Evolutionary conservation across 345 rosid species (phyloP), one percentile per base, ranked within the genome.

Genomic region (Populus euphratica): DNA sequence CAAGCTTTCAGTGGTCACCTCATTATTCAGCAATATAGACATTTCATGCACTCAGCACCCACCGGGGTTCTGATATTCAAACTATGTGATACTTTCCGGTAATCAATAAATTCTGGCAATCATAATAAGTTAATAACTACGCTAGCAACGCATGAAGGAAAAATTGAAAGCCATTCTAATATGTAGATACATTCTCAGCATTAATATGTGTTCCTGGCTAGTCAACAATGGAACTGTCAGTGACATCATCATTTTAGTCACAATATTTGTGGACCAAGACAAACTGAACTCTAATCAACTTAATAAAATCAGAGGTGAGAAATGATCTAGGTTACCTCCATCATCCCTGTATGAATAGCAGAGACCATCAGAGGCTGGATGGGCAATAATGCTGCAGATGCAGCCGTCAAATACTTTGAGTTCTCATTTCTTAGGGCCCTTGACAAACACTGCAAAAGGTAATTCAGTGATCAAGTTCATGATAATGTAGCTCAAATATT

Each of bases 291-390:
- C 16, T 31, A 35, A 33, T 25, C 39, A 47, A 69, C 71, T 61
- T 21, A 21, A 38, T 1, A 35, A 49, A 43, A 52, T 44, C 61
- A 62, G 44, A 72, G 65, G 52, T 54, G 6, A 33, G 41, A 33
- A 79, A 49, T 13, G 31, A 35, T 80, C 52, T n/a, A 39, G 25
- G 77, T 18, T 85, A 92, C 98, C 93, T 93, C 97, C 99, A 92
- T 91, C 94, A 96, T 87, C 76, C 99, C 99, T 7, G 96, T 88
- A 85, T 93, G 99, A 80, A 93, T 79, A 2, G 91, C 97, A 29
- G 99, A 88, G 78, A 96, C 99, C 97, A 96, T 92, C 65, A 92
- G 87, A 29, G 99, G 99, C 78, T 96, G 98, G 80, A 96, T 78
- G 2, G 98, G 99, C 77, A 96, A 85, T 54, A 86, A 77, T 62